Evolutionary conservation across 208 protist species (phyloP), one percentile per base, ranked within the genome.

Genomic region (Trypanosoma grayi): DNA sequence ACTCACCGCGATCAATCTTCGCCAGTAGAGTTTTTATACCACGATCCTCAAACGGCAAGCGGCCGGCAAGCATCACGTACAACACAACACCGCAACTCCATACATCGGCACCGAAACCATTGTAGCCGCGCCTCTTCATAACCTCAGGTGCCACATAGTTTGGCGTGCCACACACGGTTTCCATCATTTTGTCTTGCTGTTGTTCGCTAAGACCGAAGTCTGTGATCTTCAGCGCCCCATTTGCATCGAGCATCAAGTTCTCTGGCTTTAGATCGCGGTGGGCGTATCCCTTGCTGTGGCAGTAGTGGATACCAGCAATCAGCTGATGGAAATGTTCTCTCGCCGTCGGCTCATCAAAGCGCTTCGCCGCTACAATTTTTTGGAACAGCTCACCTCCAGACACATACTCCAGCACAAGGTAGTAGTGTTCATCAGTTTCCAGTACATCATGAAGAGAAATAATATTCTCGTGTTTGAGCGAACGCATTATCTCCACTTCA

Each of bases 41-140:
- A 31, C 63, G 53, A 34, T 75, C 53, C 41, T 82, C 87, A 69
- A 95, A 95, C 11, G 89, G 88, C 22, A 87, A 59, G 1, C 66
- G 48, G 27, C 85, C 88, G 18, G 77, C 58, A 47, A 95, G 50
- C 83, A 95, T 92, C 63, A 93, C 88, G 65, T 94, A 98, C 8
- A 95, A 44, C 3, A 98, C 45, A 2, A 94, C 87, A 44, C 95
- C 95, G 44, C 90, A 81, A 14, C 73, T 77, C 94, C 95, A 98
- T 79, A 89, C 95, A 63, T 98, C 95, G 4, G 96, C 88, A 20
- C 75, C 70, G 31, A 87, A 83, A 11, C 87, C 88, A 73, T 97
- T 83, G 2, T 77, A 79, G 18, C 70, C 70, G 4, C 40, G 43
- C 9, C 72, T 70, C 31, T 64, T 34, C 3, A 97, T 52, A 27